Percentiles rank a stretch among this genome's conserved stretches.
Evolutionary conservation across 768 basidiomycete species (phyloP).

Genomic region (Tubosaeta sp.): DNA sequence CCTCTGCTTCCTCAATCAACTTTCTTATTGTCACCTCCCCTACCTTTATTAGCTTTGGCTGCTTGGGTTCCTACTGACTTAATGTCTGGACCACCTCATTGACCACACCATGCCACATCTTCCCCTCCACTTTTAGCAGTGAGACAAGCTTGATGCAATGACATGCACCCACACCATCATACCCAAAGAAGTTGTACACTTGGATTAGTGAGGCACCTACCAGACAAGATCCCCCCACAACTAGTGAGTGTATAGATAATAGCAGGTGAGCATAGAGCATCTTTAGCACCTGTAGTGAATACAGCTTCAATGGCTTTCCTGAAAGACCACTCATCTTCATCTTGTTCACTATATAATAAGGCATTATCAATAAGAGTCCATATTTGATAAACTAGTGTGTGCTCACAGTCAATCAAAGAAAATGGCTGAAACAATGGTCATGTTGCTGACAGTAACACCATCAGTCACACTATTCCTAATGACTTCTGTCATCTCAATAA

Average conservation of each 20-base stretch:
- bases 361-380: constrained; percentile 17
- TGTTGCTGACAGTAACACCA: constrained; percentile 97
- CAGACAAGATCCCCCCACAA: constrained; percentile 87
- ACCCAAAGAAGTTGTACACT: constrained; percentile 88
- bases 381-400: not conserved
- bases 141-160: constrained; percentile 78
- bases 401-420: constrained; percentile 54
- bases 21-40: constrained; percentile 17
- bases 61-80: constrained; percentile 41
- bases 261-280: constrained; percentile 77
- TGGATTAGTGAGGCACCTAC: constrained; percentile 89
- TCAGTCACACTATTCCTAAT: constrained; percentile 71
- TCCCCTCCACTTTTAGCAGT: constrained; percentile 46
- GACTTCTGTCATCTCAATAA: constrained; percentile 79
- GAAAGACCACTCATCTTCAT: constrained; percentile 84
- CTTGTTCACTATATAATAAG: constrained; percentile 48
- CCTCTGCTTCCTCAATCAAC: constrained; percentile 41
- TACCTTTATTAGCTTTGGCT: constrained; percentile 6
- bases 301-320: constrained; percentile 79
- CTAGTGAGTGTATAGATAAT: constrained; percentile 78
- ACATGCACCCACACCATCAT: constrained; percentile 82
- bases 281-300: constrained; percentile 67
- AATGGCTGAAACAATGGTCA: constrained; percentile 79
- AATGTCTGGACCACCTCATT: constrained; percentile 48
- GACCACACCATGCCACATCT: constrained; percentile 72